Evolutionary conservation across 148 eudicot species (phyloP), one percentile per base, ranked within the genome.

Genomic region (Rhododendron kiyosumense): DNA sequence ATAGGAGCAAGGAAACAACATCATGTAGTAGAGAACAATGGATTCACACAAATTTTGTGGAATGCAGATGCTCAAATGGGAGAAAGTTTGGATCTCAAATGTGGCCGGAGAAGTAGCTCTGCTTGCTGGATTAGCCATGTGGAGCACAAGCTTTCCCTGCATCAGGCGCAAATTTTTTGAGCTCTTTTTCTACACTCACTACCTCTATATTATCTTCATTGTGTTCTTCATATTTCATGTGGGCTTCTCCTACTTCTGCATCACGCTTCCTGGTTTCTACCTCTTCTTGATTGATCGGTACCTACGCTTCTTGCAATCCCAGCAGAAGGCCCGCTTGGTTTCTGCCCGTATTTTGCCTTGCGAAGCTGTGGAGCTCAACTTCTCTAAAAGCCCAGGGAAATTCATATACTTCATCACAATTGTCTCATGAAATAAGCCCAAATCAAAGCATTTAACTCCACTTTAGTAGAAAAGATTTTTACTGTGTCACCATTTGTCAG

Each of bases 321-420:
- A 87, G 77, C 87, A 86, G 80, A 78, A 45, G 24, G 93, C 88
- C 79, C 83, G 88, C 14, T 28, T 91, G 26, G 83, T 92, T 79
- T 92, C 92, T 43, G 91, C 94, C 49, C 89, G 93, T 3, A 65
- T 92, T 87, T 79, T 95, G 71, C 90, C 98, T 24, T 89, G 93
- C 11, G 86, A 89, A 83, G 86, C 94, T 2, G 87, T 95, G 5
- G 98, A 95, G 87, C 92, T 95, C 36, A 95, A 91, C 91, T 96
- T 96, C 86, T 92, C 95, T 22, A 95, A 96, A 86, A 89, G 81
- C 86, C 82, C 87, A 69, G 90, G 90, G 90, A 83, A 85, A 28
- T 81, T 36, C 38, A 18, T 15, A 18, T 36, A 0, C 36, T 51
- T 17, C 67, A 61, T 24, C 14, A 43, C 43, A 69, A 24, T 7